Evolutionary conservation across 257 asterid species (phyloP), one percentile per base, ranked within the genome.

Genomic region (Solanum sitiens): DNA sequence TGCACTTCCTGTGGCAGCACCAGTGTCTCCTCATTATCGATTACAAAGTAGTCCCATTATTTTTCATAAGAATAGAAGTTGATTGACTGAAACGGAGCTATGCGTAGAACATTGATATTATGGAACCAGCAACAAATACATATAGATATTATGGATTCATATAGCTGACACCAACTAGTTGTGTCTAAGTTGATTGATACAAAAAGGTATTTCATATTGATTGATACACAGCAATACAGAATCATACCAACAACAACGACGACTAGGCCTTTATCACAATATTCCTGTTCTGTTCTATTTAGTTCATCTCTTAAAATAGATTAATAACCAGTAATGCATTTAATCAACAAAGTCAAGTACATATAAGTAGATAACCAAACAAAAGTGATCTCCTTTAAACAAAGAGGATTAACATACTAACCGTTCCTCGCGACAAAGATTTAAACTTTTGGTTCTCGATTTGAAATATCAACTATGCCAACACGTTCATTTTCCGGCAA

Each of bases 1-100:
- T 67, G 98, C 95, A 86, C 96, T 93, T 91, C 98, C 98, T 88
- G 98, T 98, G 6, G 98, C 96, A 87, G 98, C 98, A 87, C 98
- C 98, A 12, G 98, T 42, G 96, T 88, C 91, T 97, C 98, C 47
- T 92, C 92, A 79, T 94, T 95, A 87, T 98, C 97, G 82, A 98
- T 89, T 86, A 82, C 91, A 95, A 91, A 97, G 91, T 91, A 93
- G 59, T 93, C 87, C 87, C 97, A 91, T 88, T 94, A 95, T 53
- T 98, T 90, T 87, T 95, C 98, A 86, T 95, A 97, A 18, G 99
- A 94, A 88, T 95, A 97, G 91, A 95, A 95, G 90, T 95, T 95
- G 91, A 95, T 93, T 85, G 98, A 90, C 90, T 95, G 95, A 90
- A 95, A 97, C 65, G 98, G 98, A 47, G 98, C 98, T 20, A 98